These are phyloP conservation scores for Microcera coccophila DNA, from an alignment of 2,329 filamentous ascomycete species.

Conservation along the genomic window DNA sequence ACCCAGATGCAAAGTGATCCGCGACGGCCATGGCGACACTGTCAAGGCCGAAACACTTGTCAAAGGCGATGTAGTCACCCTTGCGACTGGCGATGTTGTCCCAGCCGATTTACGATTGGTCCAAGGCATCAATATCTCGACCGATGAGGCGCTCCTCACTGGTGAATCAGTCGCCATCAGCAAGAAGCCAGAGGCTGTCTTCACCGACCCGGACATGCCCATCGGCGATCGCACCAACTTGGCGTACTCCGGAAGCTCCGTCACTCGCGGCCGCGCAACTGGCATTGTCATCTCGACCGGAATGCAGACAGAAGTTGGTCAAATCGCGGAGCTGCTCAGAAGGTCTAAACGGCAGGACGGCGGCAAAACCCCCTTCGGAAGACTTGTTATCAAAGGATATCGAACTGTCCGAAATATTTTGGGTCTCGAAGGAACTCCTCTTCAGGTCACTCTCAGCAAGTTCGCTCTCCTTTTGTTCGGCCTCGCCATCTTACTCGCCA, in stretches of 20 bases:
- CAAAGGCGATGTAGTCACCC: conserved; percentile 60
- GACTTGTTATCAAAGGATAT: conserved; percentile 41
- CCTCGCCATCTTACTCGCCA: conserved; percentile 58
- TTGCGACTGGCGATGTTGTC: conserved; percentile 64
- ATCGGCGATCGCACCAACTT: conserved; percentile 69
- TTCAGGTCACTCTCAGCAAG: conserved; percentile 81
- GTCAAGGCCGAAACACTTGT: conserved; percentile 57
- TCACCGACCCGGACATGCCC: conserved; percentile 52
- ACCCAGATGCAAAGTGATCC: conserved; percentile 57
- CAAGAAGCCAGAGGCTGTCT: conserved; percentile 57
- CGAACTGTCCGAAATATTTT: conserved; percentile 52
- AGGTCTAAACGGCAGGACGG: conserved; percentile 46
- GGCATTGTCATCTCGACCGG: conserved; percentile 68
- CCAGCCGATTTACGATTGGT: conserved; percentile 65
- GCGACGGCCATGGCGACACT: conserved; percentile 48
- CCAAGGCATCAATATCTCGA: conserved; percentile 68
- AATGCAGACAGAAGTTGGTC: conserved; percentile 71
- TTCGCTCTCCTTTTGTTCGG: conserved; percentile 78
- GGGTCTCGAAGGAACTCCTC: conserved; percentile 70
- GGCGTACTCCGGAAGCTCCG: conserved; percentile 67
- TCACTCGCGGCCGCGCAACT: conserved; percentile 65
- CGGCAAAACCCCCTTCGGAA: conserved; percentile 40
- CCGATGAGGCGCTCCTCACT: conserved; percentile 71
- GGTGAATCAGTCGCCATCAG: conserved; percentile 68
- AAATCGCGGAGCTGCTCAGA: conserved; percentile 67